These are phyloP conservation scores for Fusarium solani-melongenae DNA, from an alignment of 2,329 filamentous ascomycete genomes.

Conservation along the genomic window DNA sequence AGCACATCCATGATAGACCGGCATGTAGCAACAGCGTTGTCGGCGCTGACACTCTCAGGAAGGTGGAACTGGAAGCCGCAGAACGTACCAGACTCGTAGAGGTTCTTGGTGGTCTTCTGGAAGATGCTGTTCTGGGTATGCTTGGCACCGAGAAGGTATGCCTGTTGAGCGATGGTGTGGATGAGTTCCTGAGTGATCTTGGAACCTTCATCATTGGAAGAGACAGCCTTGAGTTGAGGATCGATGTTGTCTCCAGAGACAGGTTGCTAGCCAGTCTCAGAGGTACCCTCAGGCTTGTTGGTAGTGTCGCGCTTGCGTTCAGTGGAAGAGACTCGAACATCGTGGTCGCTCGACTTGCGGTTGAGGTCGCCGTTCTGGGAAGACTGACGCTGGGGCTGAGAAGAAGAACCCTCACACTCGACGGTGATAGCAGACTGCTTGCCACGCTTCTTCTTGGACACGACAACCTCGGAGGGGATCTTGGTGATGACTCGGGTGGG, in stretches of 20 bases:
- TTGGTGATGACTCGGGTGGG: neutral
- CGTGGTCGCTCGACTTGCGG: neutral
- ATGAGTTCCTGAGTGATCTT: too few species aligned
- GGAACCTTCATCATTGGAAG: neutral
- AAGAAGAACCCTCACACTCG: neutral
- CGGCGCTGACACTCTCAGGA: neutral
- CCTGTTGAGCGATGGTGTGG: neutral
- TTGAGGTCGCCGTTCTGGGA: neutral
- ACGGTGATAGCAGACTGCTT: neutral
- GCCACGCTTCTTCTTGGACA: constrained; percentile 15
- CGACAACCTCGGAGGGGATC: neutral
- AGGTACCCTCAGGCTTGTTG: neutral
- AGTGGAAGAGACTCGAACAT: neutral
- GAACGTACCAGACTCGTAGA: neutral
- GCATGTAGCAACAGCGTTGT: neutral
- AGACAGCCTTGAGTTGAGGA: neutral
- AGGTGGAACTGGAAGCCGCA: neutral
- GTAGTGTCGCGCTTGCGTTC: neutral
- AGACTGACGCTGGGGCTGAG: neutral
- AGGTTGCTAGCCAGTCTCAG: neutral
- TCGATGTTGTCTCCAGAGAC: neutral
- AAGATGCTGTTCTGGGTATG: neutral
- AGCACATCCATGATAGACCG: neutral
- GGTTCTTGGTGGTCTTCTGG: neutral
- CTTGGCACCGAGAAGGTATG: neutral